These are phyloP conservation scores for Cyclocybe aegerita DNA, from an alignment of 768 basidiomycete species.

Conservation along the genomic window DNA sequence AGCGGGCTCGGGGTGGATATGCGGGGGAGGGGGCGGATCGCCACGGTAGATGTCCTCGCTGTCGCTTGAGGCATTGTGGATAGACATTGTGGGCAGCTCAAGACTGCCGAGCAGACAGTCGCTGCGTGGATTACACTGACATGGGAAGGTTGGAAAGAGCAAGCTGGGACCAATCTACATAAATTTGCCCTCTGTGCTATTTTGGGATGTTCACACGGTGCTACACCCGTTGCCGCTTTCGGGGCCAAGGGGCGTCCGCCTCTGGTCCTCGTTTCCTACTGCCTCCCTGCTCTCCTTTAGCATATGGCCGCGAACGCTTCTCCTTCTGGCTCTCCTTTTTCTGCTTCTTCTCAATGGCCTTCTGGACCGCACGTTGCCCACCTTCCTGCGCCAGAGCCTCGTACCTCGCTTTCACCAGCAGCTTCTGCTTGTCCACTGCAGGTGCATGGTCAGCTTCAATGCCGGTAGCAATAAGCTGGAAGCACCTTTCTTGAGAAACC, in stretches of 20 bases:
- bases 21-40: slow-evolving; percentile 33
- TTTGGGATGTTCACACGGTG: slow-evolving; percentile 8
- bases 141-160: slow-evolving; percentile 8
- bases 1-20: slow-evolving; percentile 20
- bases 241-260: neutral
- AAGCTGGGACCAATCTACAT: neutral
- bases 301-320: slow-evolving; percentile 61
- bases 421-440: slow-evolving; percentile 75
- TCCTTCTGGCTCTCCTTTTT: slow-evolving; percentile 87
- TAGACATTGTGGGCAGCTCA: slow-evolving; percentile 17
- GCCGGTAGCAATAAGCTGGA: slow-evolving; percentile 10
- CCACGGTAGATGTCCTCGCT: slow-evolving; percentile 65
- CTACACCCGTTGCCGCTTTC: slow-evolving; percentile 7
- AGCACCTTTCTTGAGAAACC: slow-evolving; percentile 85
- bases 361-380: slow-evolving; percentile 80
- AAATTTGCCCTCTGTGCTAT: slow-evolving; percentile 14
- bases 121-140: slow-evolving; percentile 10
- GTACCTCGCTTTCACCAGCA: slow-evolving; percentile 74
- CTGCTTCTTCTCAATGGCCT: slow-evolving; percentile 86
- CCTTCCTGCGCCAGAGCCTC: slow-evolving; percentile 76
- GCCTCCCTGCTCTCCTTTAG: slow-evolving; percentile 1
- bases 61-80: slow-evolving; percentile 20
- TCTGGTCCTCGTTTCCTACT: neutral
- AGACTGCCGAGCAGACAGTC: neutral
- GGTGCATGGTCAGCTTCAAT: slow-evolving; percentile 9